Percentiles rank a stretch among this genome's conserved stretches.
Evolutionary conservation across 1,284 basidiomycete species (phyloP).

Genomic region (Cerioporus squamosus): DNA sequence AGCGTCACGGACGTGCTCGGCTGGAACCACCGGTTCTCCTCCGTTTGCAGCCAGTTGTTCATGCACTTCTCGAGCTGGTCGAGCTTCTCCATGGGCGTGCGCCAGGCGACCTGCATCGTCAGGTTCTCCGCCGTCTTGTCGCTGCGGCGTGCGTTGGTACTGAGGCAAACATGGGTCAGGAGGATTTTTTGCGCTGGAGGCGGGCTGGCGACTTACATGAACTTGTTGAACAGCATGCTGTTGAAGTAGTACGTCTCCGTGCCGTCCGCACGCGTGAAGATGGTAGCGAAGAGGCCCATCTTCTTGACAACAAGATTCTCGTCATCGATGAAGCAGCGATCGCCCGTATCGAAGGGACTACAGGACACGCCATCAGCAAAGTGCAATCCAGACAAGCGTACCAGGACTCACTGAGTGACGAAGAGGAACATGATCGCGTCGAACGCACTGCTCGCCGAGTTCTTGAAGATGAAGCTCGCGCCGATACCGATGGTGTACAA

Average conservation of each 20-base stretch:
- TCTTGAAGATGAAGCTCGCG: constrained; percentile 79
- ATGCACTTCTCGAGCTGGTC: constrained; percentile 66
- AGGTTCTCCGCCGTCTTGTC: constrained; percentile 71
- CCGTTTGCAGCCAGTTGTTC: constrained; percentile 74
- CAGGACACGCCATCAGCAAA: constrained; percentile 24
- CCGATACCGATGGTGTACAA: constrained; percentile 71
- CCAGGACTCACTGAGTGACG: constrained; percentile 71
- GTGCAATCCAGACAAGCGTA: neutral
- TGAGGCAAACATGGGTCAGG: constrained; percentile 30
- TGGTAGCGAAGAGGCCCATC: constrained; percentile 76
- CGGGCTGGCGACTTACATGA: constrained; percentile 55
- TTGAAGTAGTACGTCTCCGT: constrained; percentile 81
- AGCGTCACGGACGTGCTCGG: constrained; percentile 64
- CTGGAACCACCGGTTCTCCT: constrained; percentile 77
- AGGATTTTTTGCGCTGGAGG: neutral
- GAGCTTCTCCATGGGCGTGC: constrained; percentile 69
- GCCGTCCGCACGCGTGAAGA: constrained; percentile 69
- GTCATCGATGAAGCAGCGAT: constrained; percentile 73
- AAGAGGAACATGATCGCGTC: constrained; percentile 82
- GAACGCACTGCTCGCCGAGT: constrained; percentile 68
- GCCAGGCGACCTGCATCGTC: constrained; percentile 75
- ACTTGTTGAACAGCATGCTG: constrained; percentile 71
- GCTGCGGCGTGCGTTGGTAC: constrained; percentile 73
- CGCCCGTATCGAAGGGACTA: constrained; percentile 79
- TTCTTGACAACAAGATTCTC: constrained; percentile 78